Percentiles rank a stretch among this genome's conserved stretches.
Conservation (phyloP, 495 filamentous ascomycete genomes). For the Penicillium coffeae region DNA sequence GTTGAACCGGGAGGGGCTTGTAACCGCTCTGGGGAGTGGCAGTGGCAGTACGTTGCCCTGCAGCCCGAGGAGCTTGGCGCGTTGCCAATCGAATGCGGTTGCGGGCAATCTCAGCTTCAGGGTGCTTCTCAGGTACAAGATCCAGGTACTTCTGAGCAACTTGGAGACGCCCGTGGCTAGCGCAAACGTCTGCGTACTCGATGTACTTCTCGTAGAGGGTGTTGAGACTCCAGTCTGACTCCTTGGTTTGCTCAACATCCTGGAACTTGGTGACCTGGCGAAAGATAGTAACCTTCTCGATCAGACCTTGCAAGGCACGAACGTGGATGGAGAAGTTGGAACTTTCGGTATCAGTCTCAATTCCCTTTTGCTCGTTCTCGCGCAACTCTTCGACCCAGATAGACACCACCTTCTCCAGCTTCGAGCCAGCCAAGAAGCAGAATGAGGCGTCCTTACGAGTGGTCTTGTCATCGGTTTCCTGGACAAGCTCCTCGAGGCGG, state of each 20-base stretch:
- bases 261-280: conserved; percentile 88
- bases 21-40: conserved; percentile 18
- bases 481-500: conserved; percentile 70
- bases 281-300: conserved; percentile 98
- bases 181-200: conserved; percentile 94
- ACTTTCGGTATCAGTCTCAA: conserved; percentile 62
- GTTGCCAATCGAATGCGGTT: conserved; percentile 84
- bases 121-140: conserved; percentile 79
- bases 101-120: conserved; percentile 82
- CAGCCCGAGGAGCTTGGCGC: conserved; percentile 54
- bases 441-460: conserved; percentile 85
- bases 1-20: conserved; percentile 40
- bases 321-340: conserved; percentile 91
- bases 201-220: conserved; percentile 90
- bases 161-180: conserved; percentile 80
- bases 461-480: conserved; percentile 43
- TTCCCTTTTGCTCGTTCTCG: conserved; percentile 71
- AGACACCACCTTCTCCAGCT: conserved; percentile 90
- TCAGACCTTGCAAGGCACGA: conserved; percentile 80
- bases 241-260: conserved; percentile 65
- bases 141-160: conserved; percentile 89
- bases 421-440: conserved; percentile 92
- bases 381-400: conserved; percentile 91
- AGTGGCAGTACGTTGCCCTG: conserved; percentile 21
- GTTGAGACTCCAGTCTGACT: conserved; percentile 82